Evolutionary conservation across 208 protist genomes (phyloP).

Genomic region (Balamuthia mandrillaris): DNA sequence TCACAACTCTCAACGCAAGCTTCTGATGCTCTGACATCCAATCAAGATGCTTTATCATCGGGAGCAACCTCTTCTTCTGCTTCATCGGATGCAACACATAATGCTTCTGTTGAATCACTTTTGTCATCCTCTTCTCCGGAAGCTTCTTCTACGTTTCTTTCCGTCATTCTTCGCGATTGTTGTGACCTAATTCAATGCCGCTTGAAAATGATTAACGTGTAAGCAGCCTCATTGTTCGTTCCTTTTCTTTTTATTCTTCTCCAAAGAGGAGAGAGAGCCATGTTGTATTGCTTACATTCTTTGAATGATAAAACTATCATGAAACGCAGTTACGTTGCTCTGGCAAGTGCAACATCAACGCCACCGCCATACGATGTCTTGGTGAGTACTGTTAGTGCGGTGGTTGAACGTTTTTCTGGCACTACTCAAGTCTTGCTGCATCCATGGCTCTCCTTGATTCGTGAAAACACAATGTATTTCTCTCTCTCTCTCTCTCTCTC

Average conservation of each 20-base stretch:
- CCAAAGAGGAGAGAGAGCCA: background rate
- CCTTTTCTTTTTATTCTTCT: background rate
- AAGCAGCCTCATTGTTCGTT: background rate
- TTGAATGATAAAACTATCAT: background rate
- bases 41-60: no score
- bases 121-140: no score
- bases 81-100: no score
- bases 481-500: background rate
- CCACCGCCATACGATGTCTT: slow-evolving; percentile 2
- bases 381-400: no score
- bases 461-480: background rate
- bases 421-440: no score
- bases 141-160: background rate
- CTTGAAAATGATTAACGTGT: slow-evolving; percentile 6
- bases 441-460: no score
- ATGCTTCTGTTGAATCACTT: no score
- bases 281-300: background rate
- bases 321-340: background rate
- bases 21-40: no score
- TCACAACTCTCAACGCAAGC: no score
- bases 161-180: slow-evolving; percentile 10
- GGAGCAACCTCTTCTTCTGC: no score
- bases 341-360: background rate
- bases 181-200: background rate
- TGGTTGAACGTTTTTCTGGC: no score